Evolutionary conservation across 352 stramenopile species (phyloP).

Genomic region (Pythium aquatile): DNA sequence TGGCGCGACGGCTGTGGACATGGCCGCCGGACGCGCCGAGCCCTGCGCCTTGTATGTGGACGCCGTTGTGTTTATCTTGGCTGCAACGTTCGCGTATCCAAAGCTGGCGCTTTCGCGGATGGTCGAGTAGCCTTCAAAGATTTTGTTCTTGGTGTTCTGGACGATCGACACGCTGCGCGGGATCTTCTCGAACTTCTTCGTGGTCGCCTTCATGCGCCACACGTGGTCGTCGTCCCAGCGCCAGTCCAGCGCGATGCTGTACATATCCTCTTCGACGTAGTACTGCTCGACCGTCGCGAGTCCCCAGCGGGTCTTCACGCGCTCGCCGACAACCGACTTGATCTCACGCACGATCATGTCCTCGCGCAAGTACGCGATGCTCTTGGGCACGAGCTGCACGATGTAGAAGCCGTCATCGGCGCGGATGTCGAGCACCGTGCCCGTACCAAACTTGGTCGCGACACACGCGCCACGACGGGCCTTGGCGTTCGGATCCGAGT

Average conservation of each 20-base stretch:
- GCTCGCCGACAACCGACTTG: slow-evolving; percentile 79
- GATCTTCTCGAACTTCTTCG: slow-evolving; percentile 89
- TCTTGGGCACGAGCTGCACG: slow-evolving; percentile 71
- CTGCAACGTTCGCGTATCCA: slow-evolving; percentile 47
- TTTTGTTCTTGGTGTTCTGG: slow-evolving; percentile 76
- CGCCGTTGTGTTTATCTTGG: slow-evolving; percentile 55
- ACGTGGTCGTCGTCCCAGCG: slow-evolving; percentile 87
- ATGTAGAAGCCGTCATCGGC: slow-evolving; percentile 73
- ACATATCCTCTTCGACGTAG: slow-evolving; percentile 87
- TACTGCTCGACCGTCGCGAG: slow-evolving; percentile 84
- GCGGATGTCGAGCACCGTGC: slow-evolving; percentile 68
- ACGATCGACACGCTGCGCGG: slow-evolving; percentile 55
- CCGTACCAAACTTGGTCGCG: slow-evolving; percentile 73
- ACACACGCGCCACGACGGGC: slow-evolving; percentile 66
- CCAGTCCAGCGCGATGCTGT: slow-evolving; percentile 86
- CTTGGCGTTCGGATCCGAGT: slow-evolving; percentile 39
- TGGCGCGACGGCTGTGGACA: slow-evolving; percentile 24
- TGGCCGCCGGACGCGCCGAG: slow-evolving; percentile 1
- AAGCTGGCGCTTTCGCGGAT: slow-evolving; percentile 54
- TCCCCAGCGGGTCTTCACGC: slow-evolving; percentile 83
- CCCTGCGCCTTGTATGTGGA: slow-evolving; percentile 27
- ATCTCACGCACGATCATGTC: slow-evolving; percentile 75
- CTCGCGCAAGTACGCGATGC: slow-evolving; percentile 64
- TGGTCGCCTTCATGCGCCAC: slow-evolving; percentile 88
- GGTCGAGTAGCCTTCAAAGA: slow-evolving; percentile 79